Percentiles rank a stretch among this genome's conserved stretches.
Evolutionary conservation across 2,329 filamentous ascomycete genomes (phyloP).

Genomic region (Calonectria naviculata): DNA sequence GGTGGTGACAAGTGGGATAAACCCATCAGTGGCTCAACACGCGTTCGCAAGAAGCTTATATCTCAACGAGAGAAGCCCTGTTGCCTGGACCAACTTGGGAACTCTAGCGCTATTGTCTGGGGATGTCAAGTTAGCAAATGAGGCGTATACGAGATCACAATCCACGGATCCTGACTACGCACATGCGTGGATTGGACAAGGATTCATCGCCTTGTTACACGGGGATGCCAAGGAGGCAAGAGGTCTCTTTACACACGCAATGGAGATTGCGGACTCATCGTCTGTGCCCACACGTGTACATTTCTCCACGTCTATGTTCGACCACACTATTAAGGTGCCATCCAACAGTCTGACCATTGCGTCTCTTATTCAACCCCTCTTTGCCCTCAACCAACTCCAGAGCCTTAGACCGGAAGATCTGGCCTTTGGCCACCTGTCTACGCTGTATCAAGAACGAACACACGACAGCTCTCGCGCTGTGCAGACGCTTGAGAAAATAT

Average conservation of each 20-base stretch:
- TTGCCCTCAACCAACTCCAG: conserved; percentile 85
- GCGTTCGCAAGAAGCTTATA: conserved; percentile 93
- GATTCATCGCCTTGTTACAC: conserved; percentile 81
- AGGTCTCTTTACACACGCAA: conserved; percentile 90
- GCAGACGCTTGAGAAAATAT: conserved; percentile 72
- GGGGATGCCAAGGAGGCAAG: conserved; percentile 83
- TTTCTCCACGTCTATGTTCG: conserved; percentile 85
- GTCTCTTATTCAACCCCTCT: conserved; percentile 85
- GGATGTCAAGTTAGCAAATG: conserved; percentile 87
- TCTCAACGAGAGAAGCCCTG: conserved; percentile 87
- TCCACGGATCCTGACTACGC: conserved; percentile 95
- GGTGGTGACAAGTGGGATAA: conserved; percentile 88
- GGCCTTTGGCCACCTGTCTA: conserved; percentile 79
- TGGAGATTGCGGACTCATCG: conserved; percentile 88
- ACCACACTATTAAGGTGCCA: conserved; percentile 75
- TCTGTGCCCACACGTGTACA: conserved; percentile 79
- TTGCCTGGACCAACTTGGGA: conserved; percentile 91
- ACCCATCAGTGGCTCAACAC: conserved; percentile 90
- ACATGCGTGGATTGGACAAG: conserved; percentile 94
- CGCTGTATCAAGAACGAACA: conserved; percentile 85
- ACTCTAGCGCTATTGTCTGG: conserved; percentile 86
- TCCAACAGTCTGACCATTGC: conserved; percentile 58
- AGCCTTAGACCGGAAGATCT: conserved; percentile 77
- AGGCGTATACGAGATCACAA: conserved; percentile 90
- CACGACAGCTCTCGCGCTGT: conserved; percentile 75